Evolutionary conservation across 805 yeast genomes (phyloP), one percentile per base, ranked within the genome.

Genomic region (Candida fluviatilis): DNA sequence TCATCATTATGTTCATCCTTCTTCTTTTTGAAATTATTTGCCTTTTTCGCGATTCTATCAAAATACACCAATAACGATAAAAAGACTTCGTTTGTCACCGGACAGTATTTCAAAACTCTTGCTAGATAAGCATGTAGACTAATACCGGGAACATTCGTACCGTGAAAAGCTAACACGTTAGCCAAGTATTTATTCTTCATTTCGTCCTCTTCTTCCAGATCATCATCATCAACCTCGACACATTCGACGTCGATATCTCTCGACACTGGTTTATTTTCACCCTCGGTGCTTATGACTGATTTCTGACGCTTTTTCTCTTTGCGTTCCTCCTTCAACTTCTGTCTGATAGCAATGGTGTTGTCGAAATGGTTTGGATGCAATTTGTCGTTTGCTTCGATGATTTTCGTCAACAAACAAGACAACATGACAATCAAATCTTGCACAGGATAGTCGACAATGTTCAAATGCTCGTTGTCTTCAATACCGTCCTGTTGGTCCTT

Each of bases 71-170:
- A 70, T 25, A 93, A 64, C 27, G 96, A 82, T 34, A 93, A 66
- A 60, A 90, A 93, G 24, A 93, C 98, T 58, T 93, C 98, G 61
- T 91, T 91, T 2, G 99, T 90, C n/a, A 93, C 93, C 0, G 99
- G 98, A 60, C 99, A 93, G 64, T 93, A 93, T 62, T 91, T 91
- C 57, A 91, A 76, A 19, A 93, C 91, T 55, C 99, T 79, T 31
- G 87, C 76, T 42, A 93, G 71, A 57, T 93, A 93, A 15, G 95
- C 93, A 52, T 88, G 89, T 34, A 93, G 73, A 10, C 90, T 78
- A 38, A 93, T 93, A n/a, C 95, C 96, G 1, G 99, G 99, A 7
- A 93, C 82, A 55, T 91, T 95, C 41, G 95, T 81, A 13, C 99
- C 99, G 60, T 89, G 96, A 59, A 93, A 93, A 33, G 96, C 93